Evolutionary conservation across 1,284 basidiomycete species (phyloP).

Genomic region (Mycena citricolor): DNA sequence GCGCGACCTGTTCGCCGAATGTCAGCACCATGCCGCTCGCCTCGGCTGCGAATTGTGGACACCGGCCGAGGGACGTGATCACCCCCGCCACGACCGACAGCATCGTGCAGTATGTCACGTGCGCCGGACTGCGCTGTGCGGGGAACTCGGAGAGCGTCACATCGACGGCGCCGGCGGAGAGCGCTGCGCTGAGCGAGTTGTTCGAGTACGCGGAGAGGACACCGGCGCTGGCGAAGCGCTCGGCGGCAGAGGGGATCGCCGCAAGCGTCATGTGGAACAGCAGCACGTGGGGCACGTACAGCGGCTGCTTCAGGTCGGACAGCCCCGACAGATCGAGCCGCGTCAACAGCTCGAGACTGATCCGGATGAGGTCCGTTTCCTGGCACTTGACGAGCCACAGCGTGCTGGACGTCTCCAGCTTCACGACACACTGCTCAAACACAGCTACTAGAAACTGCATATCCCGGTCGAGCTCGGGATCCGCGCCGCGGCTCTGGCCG

Average conservation of each 20-base stretch:
- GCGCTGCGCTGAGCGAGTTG: constrained; percentile 74
- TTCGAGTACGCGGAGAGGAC: constrained; percentile 81
- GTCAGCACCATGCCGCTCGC: constrained; percentile 85
- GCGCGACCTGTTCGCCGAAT: constrained; percentile 73
- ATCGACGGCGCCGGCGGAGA: constrained; percentile 76
- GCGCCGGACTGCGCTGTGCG: constrained; percentile 72
- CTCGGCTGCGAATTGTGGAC: constrained; percentile 82
- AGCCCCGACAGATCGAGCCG: constrained; percentile 70
- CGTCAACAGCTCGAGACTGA: constrained; percentile 74
- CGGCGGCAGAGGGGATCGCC: constrained; percentile 72
- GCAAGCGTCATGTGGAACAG: constrained; percentile 88
- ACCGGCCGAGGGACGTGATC: constrained; percentile 61
- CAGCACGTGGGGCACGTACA: constrained; percentile 76
- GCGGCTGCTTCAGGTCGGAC: constrained; percentile 62
- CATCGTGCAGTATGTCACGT: constrained; percentile 84
- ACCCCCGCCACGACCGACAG: constrained; percentile 78
- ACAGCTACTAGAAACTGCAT: constrained; percentile 78
- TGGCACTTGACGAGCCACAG: constrained; percentile 82
- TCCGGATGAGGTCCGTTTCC: constrained; percentile 77
- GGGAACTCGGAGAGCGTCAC: constrained; percentile 67
- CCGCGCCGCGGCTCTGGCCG: constrained; percentile 50
- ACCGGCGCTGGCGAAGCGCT: constrained; percentile 83
- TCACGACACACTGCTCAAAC: constrained; percentile 78
- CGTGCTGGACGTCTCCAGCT: constrained; percentile 63
- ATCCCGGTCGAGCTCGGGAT: constrained; percentile 72